Percentiles rank a stretch among this genome's conserved stretches.
phyloP scores from a whole-genome alignment of 768 basidiomycete genomes.

The Megacollybia marginata region DNA sequence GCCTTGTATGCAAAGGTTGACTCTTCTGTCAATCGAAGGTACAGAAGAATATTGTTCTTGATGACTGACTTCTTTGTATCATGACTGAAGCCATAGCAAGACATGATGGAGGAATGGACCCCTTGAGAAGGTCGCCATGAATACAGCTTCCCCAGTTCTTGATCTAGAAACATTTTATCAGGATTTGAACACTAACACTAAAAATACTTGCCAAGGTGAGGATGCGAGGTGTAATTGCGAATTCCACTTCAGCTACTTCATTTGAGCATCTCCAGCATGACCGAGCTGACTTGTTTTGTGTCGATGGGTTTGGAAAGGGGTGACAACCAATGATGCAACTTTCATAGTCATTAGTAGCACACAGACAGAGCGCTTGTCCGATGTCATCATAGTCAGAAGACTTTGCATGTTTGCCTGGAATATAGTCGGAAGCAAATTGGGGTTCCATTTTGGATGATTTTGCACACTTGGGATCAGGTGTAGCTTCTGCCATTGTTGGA shows the following conservation, averaged over 20 bases:
- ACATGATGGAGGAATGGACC: not conserved
- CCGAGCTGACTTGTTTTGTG: not conserved
- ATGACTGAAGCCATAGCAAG: not conserved
- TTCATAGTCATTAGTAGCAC: not conserved
- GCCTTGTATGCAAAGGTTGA: not conserved
- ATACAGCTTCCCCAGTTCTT: not conserved
- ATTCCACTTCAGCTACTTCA: not conserved
- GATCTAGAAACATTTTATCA: not conserved
- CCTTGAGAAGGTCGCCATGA: not conserved
- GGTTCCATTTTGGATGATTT: not conserved
- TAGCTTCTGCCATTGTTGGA: not conserved
- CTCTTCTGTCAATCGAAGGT: not conserved
- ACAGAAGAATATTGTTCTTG: not conserved
- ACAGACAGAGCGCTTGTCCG: not conserved
- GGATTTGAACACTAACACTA: not conserved
- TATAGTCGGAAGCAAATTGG: not conserved
- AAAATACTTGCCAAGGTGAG: not conserved
- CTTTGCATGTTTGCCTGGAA: not conserved
- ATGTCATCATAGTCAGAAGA: not conserved
- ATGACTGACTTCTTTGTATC: not conserved
- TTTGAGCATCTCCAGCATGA: not conserved
- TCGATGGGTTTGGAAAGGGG: not conserved
- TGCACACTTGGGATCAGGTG: not conserved
- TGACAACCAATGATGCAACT: not conserved
- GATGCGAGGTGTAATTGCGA: not conserved